Base-by-base conservation (phyloP, 257 asterid genomes). In the Lithospermum erythrorhizon region DNA sequence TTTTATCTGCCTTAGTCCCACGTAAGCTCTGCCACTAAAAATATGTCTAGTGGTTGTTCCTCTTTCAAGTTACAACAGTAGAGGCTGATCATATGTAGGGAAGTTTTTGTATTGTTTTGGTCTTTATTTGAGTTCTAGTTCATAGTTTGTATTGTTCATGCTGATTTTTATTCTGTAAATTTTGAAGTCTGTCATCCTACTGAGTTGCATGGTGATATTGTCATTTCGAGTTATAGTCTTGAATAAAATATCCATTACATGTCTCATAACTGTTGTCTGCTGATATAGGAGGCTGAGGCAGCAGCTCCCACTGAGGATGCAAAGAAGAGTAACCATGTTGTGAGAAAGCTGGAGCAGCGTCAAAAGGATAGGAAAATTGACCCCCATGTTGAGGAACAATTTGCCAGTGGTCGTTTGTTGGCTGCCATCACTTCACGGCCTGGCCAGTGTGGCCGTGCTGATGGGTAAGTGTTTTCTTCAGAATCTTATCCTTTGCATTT, bases 351-450 rank as follows among this genome's bases (percentile, higher is more conserved):
- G 1, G 83, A 68, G 48, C 75, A 68, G 59, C 87, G 83, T 27
- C 82, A 70, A 53, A 49, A 69, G 68, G 87, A 75, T 6, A 79
- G 80, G 57, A 75, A 70, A 63, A 78, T 81, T 62, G 87, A 78
- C 21, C 15, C 78, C n/a, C 87, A 78, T 61, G 70, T 81, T 55
- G 87, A 81, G 77, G 86, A 81, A 27, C 86, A 81, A 55, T 81
- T 81, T 19, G 68, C 83, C 24, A 78, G 86, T 59, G 87, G 87
- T 29, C 81, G 87, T 65, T 68, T 81, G 29, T 70, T 78, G 32
- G 87, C 87, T n/a, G 72, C 84, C 22, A 75, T 81, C 60, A 75
- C 87, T 41, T 81, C 87, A 22, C 83, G 87, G 14, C 87, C 87
- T 59, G 87, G 83, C 58, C 87, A 81, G 64, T 81, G 87, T 53